Evolutionary conservation across 225 moss, liverwort and hornwort species (phyloP).

Genomic region (Takakia lepidozioides): DNA sequence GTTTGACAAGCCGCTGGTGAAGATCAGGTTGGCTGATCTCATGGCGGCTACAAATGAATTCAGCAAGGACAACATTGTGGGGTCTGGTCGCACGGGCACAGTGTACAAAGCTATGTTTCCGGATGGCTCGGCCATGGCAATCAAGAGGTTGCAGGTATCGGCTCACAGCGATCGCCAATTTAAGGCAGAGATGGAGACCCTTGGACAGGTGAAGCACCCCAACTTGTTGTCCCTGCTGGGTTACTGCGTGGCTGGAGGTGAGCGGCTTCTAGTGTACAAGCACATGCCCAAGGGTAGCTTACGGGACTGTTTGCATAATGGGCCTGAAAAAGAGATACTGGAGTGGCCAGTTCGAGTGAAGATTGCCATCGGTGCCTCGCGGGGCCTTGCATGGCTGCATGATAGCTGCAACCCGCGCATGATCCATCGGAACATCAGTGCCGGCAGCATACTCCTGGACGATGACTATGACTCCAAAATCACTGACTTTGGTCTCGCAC

Average conservation of each 20-base stretch:
- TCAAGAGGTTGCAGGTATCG: conserved; percentile 51
- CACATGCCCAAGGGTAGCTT: conserved; percentile 60
- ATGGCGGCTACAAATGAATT: conserved; percentile 50
- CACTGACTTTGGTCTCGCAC: conserved; percentile 48
- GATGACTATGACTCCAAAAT: conserved; percentile 43
- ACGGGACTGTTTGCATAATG: conserved; percentile 21
- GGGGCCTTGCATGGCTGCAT: conserved; percentile 46
- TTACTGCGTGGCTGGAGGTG: conserved; percentile 40
- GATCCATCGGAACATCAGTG: conserved; percentile 53
- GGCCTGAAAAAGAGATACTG: conserved; percentile 29
- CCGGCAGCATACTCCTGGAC: conserved; percentile 42
- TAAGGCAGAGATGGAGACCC: conserved; percentile 45
- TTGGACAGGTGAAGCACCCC: conserved; percentile 51
- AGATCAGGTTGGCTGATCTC: conserved; percentile 41
- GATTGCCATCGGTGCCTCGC: conserved; percentile 39
- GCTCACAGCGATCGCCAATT: conserved; percentile 52
- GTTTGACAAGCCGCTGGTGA: conserved; percentile 50
- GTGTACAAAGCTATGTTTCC: conserved; percentile 49
- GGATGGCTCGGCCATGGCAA: conserved; percentile 48
- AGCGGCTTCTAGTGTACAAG: conserved; percentile 60
- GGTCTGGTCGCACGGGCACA: conserved; percentile 30
- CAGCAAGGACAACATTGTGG: conserved; percentile 31
- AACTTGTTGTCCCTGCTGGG: conserved; percentile 58
- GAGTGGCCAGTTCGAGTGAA: conserved; percentile 42
- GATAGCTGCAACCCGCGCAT: conserved; percentile 56